These are phyloP conservation scores for Dichotomocladium elegans DNA, from an alignment of 371 early-diverging fungal genomes.

Conservation along the genomic window DNA sequence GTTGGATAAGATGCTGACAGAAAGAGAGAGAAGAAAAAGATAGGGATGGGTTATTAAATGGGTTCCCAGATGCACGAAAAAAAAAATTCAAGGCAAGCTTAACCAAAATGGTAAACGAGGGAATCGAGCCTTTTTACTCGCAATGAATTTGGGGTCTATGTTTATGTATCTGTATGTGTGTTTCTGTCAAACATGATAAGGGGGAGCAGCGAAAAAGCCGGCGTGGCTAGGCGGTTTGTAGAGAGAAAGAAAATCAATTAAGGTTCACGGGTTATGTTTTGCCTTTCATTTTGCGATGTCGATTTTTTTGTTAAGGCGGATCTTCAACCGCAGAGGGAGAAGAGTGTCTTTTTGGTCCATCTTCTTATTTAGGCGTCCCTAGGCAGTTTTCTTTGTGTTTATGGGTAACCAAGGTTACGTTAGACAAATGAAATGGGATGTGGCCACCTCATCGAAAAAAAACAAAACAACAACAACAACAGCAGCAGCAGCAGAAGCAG, in stretches of 20 bases:
- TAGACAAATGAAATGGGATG: background rate
- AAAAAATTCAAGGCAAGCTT: constrained; percentile 2
- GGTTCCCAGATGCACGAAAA: background rate
- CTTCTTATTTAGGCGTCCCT: background rate
- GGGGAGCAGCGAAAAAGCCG: too few species aligned
- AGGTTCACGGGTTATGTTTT: background rate
- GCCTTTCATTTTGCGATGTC: background rate
- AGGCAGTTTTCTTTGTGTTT: background rate
- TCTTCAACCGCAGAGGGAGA: background rate
- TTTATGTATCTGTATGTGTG: too few species aligned
- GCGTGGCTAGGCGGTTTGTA: background rate
- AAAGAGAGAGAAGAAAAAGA: background rate
- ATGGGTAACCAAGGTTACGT: background rate
- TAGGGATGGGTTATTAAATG: constrained; percentile 1
- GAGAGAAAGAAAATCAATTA: background rate
- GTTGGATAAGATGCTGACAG: too few species aligned
- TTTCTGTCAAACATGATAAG: too few species aligned
- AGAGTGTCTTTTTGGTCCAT: background rate
- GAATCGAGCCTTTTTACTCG: background rate
- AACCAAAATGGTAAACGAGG: constrained; percentile 11
- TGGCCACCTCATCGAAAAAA: too few species aligned
- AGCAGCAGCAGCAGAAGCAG: too few species aligned
- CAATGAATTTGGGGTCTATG: too few species aligned
- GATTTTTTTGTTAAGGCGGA: background rate
- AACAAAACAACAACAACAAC: too few species aligned